Base-by-base conservation (phyloP, 768 basidiomycete species). In the Suillus ampliporus region DNA sequence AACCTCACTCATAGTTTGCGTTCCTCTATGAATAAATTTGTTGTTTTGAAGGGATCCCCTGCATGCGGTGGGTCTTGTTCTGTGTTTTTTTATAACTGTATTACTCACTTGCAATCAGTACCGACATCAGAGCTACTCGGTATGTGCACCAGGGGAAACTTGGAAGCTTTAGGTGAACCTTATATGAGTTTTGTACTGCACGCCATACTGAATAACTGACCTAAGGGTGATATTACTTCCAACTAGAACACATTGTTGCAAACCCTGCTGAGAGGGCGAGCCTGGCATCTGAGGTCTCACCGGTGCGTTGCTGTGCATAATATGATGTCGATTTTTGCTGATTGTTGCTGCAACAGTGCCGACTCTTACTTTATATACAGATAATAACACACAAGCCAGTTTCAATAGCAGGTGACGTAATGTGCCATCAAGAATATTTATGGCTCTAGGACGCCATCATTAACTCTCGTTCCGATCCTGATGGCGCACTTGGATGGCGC, bases 361-460 rank as follows among this genome's bases (percentile, higher is more conserved):
- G 10, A n/a, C n/a, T n/a, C n/a, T n/a, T 48, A 21, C 14, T 17
- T 6, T 23, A 23, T 46, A 46, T 46, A 23, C n/a, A 13, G 10
- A 46, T 46, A n/a, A n/a, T n/a, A n/a, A n/a, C n/a, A n/a, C n/a
- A n/a, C n/a, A n/a, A n/a, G 47, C 47, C 15, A 17, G 26, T 28
- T 50, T 28, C 23, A 28, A 13, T 28, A 15, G 15, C 8, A 50
- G 48, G 7, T 50, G 48, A 5, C 15, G 17, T 50, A 50, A 50
- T 5, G 15, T 9, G 65, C 31, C 74, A 72, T 28, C 69, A 40
- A 47, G 19, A 13, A 11, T 13, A 46, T n/a, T 46, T 46, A 13
- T 46, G 21, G 0, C n/a, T n/a, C n/a, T n/a, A n/a, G n/a, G n/a
- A n/a, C n/a, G n/a, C n/a, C 5, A 46, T 6, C 0, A 21, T 46